Evolutionary conservation across 768 basidiomycete species (phyloP).

Genomic region (Pulveroboletus sp.): DNA sequence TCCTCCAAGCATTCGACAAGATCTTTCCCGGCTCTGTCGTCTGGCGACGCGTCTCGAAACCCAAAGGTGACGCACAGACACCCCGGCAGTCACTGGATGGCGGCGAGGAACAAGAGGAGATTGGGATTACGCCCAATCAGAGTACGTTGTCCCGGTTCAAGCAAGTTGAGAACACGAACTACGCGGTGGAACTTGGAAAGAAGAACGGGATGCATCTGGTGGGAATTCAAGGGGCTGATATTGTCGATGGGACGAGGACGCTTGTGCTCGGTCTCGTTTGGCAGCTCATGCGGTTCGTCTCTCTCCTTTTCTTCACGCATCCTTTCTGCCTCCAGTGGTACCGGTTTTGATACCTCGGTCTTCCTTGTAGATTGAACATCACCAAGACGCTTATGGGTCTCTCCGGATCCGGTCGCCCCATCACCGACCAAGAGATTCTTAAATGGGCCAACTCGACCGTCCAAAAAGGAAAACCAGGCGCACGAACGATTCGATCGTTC

Average conservation of each 20-base stretch:
- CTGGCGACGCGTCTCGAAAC: conserved; percentile 96
- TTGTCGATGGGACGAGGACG: conserved; percentile 90
- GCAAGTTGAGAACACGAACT: conserved; percentile 97
- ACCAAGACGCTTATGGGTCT: conserved; percentile 82
- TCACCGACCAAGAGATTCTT: conserved; percentile 90
- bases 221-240: conserved; percentile 96
- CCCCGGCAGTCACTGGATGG: conserved; percentile 34
- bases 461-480: conserved; percentile 56
- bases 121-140: conserved; percentile 79
- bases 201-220: conserved; percentile 94
- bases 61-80: conserved; percentile 50
- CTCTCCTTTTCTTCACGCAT: background rate
- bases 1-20: conserved; percentile 97
- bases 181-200: conserved; percentile 87
- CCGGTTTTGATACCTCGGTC: background rate
- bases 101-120: conserved; percentile 72
- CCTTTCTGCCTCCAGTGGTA: background rate
- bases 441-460: conserved; percentile 94
- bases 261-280: conserved; percentile 94
- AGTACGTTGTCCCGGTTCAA: conserved; percentile 91
- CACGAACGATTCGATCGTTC: conserved; percentile 79
- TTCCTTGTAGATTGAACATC: conserved; percentile 65
- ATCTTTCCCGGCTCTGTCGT: conserved; percentile 87
- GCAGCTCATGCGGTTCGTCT: conserved; percentile 87
- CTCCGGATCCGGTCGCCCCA: conserved; percentile 67